Percentiles rank a stretch among this genome's conserved stretches.
These are phyloP conservation scores for carrot (Daucus carota) DNA, from an alignment of 129 eudicot species.

Conservation along the genomic window DNA sequence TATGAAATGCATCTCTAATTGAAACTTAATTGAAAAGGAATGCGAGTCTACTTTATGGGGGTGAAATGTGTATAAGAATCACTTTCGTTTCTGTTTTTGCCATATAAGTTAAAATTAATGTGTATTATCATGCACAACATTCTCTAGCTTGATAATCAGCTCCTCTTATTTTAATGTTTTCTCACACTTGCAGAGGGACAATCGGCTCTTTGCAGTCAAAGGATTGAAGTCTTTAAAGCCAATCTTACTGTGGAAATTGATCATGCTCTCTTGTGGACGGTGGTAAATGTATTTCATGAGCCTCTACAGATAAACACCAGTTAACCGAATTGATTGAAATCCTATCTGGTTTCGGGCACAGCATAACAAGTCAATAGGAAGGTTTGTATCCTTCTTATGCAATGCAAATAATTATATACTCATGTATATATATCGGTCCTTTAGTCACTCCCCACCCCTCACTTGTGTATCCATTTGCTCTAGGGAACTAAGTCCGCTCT, in stretches of 20 bases:
- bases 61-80: not conserved
- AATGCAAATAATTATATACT: not conserved
- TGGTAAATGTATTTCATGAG: not conserved
- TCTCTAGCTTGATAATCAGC: not conserved
- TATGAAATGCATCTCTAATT: not conserved
- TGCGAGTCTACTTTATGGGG: not conserved
- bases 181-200: no score
- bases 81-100: not conserved
- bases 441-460: no score
- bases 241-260: not conserved
- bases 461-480: not conserved
- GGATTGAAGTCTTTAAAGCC: not conserved
- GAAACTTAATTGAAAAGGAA: not conserved
- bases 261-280: not conserved
- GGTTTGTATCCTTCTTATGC: not conserved
- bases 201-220: not conserved
- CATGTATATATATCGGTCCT: not conserved
- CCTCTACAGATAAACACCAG: not conserved
- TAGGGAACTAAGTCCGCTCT: not conserved
- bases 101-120: not conserved
- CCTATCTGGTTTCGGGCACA: not conserved
- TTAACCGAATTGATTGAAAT: not conserved
- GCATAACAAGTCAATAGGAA: not conserved
- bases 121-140: not conserved
- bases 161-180: not conserved